A percentile compares a stretch with the other conserved stretches of the same genome.
phyloP scores from a whole-genome alignment of 78 protist species.

The Tieghemostelium lacteum region DNA sequence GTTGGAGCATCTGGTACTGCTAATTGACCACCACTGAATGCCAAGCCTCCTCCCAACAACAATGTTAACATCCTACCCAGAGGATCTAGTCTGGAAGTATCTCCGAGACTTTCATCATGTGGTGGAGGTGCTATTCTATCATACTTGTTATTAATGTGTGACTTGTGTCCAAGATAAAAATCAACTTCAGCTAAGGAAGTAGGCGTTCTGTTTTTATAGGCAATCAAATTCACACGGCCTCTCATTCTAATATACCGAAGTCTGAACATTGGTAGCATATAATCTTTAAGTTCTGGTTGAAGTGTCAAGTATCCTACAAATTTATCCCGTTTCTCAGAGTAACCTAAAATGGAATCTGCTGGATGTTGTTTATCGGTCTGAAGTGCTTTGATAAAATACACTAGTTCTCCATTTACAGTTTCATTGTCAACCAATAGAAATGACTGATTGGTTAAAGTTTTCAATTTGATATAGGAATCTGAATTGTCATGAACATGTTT shows the following conservation, averaged over 20 bases:
- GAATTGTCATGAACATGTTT: too few relatives aligned
- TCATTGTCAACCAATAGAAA: too few relatives aligned
- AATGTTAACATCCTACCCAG: neutral
- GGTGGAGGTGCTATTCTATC: neutral
- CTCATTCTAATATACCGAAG: neutral
- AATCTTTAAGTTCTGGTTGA: neutral
- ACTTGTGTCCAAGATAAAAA: neutral
- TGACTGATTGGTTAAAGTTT: too few relatives aligned
- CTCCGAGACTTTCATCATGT: neutral
- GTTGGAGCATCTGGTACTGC: neutral
- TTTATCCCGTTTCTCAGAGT: neutral
- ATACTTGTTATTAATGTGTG: neutral
- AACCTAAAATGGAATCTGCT: neutral
- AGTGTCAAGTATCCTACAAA: conserved; percentile 3
- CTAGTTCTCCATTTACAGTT: neutral
- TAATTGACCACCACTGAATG: neutral
- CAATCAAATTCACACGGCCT: neutral
- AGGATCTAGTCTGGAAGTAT: neutral
- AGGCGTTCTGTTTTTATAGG: neutral
- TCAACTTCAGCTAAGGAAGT: neutral
- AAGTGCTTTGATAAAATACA: neutral
- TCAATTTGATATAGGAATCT: too few relatives aligned
- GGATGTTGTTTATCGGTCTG: neutral
- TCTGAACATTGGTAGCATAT: conserved; percentile 9
- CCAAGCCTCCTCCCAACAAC: neutral